These are phyloP conservation scores for Boletus rubroflammeus DNA, from an alignment of 768 basidiomycete species.

Conservation along the genomic window DNA sequence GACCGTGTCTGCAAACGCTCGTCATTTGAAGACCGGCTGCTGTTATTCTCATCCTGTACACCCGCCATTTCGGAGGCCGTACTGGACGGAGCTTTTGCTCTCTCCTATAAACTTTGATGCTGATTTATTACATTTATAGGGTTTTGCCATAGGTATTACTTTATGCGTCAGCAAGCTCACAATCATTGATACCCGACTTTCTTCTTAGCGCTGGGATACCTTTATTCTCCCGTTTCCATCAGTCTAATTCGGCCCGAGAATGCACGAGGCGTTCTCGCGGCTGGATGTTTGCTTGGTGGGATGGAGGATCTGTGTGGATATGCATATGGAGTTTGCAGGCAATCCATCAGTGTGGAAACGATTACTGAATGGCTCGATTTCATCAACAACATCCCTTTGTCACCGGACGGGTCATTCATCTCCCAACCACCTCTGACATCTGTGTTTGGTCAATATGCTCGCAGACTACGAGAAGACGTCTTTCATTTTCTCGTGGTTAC, in stretches of 20 bases:
- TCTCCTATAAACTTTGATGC: slow-evolving; percentile 4
- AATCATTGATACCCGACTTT: slow-evolving; percentile 19
- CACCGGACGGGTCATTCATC: slow-evolving; percentile 42
- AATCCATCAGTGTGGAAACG: slow-evolving; percentile 71
- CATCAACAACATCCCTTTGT: slow-evolving; percentile 52
- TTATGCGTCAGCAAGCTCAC: slow-evolving; percentile 6
- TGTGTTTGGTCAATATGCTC: slow-evolving; percentile 76
- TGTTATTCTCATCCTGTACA: slow-evolving; percentile 13
- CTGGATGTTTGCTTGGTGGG: slow-evolving; percentile 79
- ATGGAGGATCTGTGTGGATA: slow-evolving; percentile 82
- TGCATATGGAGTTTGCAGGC: slow-evolving; percentile 74
- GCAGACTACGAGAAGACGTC: slow-evolving; percentile 69
- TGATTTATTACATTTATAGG: slow-evolving; percentile 40
- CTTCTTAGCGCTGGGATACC: slow-evolving; percentile 67
- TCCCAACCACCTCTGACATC: slow-evolving; percentile 50
- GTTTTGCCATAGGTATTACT: slow-evolving; percentile 65
- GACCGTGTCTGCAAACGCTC: slow-evolving; percentile 16
- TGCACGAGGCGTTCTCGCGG: slow-evolving; percentile 81
- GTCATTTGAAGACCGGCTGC: slow-evolving; percentile 15
- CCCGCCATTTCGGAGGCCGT: slow-evolving; percentile 21
- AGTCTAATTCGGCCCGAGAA: slow-evolving; percentile 70
- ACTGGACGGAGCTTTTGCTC: slow-evolving; percentile 16
- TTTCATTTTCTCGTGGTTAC: slow-evolving; percentile 74
- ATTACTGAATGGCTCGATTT: slow-evolving; percentile 78
- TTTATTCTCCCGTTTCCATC: slow-evolving; percentile 72